Percentiles rank a stretch among this genome's conserved stretches.
phyloP scores from a whole-genome alignment of 1,284 basidiomycete genomes.

The Heterobasidion parviporum region DNA sequence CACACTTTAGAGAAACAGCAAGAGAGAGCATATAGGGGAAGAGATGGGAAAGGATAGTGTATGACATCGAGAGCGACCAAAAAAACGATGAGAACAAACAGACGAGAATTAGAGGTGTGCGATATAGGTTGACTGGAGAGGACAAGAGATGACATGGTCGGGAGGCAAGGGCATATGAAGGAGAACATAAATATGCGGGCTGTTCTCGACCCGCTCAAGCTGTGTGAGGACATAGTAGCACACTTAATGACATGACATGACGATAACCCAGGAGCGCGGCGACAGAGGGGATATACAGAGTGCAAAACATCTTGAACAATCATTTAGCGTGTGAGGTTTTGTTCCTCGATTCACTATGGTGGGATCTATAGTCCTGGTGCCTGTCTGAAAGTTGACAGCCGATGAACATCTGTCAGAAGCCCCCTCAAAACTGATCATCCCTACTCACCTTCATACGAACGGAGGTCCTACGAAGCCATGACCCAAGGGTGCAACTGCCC shows the following conservation, averaged over 20 bases:
- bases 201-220: not conserved
- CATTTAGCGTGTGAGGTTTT: too few relatives aligned
- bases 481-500: constrained; percentile 10
- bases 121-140: not conserved
- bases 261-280: not conserved
- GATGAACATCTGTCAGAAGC: too few relatives aligned
- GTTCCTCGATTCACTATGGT: too few relatives aligned
- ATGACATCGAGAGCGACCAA: not conserved
- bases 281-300: not conserved
- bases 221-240: not conserved
- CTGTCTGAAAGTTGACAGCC: not conserved
- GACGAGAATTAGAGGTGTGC: not conserved
- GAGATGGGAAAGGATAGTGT: too few relatives aligned
- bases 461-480: not conserved
- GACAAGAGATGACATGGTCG: not conserved
- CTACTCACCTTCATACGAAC: not conserved
- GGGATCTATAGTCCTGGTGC: not conserved
- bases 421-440: too few relatives aligned
- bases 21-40: too few relatives aligned
- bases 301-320: not conserved
- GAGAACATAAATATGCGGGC: not conserved
- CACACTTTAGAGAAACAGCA: too few relatives aligned
- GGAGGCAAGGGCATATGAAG: not conserved
- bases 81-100: not conserved
- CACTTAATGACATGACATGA: not conserved